phyloP scores from a whole-genome alignment of 495 filamentous ascomycete species.

The Elaphomyces granulatus region DNA sequence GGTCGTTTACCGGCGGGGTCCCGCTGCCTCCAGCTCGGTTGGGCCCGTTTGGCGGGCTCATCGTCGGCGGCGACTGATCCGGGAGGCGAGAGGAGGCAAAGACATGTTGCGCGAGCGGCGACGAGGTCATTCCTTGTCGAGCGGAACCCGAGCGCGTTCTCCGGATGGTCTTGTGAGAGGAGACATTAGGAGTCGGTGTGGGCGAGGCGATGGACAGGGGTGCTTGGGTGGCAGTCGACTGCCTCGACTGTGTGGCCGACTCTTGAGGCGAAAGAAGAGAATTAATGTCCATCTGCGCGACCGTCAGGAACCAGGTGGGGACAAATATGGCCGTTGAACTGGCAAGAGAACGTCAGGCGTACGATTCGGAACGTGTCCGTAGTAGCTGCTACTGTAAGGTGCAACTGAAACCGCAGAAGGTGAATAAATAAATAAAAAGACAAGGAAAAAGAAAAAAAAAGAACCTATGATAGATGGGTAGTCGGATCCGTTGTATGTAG shows the following conservation, averaged over 20 bases:
- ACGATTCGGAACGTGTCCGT: background rate
- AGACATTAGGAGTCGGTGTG: conserved; percentile 14
- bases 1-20: conserved; percentile 22
- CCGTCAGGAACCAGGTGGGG: background rate
- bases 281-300: conserved; percentile 51
- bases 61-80: conserved; percentile 21
- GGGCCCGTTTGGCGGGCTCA: conserved; percentile 9
- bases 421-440: conserved; percentile 6
- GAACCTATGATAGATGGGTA: too few relatives aligned
- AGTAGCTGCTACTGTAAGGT: background rate
- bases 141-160: conserved; percentile 21
- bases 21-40: conserved; percentile 21
- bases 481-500: too few relatives aligned
- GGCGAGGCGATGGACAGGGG: conserved; percentile 21
- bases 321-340: too few relatives aligned
- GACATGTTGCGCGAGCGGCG: conserved; percentile 29
- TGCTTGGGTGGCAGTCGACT: conserved; percentile 25
- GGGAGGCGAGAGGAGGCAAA: conserved; percentile 21
- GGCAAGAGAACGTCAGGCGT: too few relatives aligned
- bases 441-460: too few relatives aligned
- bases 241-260: conserved; percentile 36
- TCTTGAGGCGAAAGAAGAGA: conserved; percentile 57
- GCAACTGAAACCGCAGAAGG: too few relatives aligned
- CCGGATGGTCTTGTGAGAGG: conserved; percentile 23
- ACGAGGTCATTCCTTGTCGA: conserved; percentile 26